Percentiles rank a stretch among this genome's conserved stretches.
phyloP scores from a whole-genome alignment of 495 filamentous ascomycete species.

The Penicillium canescens region DNA sequence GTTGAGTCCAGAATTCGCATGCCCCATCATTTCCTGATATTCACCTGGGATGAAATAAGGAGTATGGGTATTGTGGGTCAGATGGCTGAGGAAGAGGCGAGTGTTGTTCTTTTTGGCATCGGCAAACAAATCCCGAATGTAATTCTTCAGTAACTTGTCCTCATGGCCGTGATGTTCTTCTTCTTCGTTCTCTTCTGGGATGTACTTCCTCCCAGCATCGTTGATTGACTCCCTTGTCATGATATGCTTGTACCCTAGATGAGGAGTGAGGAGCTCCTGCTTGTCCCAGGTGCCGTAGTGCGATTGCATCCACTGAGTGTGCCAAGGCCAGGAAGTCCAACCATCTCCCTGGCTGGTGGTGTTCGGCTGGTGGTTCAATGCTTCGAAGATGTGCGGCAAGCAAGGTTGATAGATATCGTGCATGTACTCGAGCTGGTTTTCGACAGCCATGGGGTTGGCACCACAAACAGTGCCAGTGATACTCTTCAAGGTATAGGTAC shows the following conservation, averaged over 20 bases:
- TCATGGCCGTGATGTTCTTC: constrained; percentile 38
- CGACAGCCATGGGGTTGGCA: constrained; percentile 36
- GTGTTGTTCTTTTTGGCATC: constrained; percentile 34
- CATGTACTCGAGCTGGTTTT: constrained; percentile 33
- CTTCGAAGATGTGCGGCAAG: constrained; percentile 36
- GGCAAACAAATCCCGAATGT: constrained; percentile 36
- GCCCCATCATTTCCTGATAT: constrained; percentile 29
- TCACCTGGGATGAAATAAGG: constrained; percentile 43
- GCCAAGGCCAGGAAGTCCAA: constrained; percentile 33
- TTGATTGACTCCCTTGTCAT: constrained; percentile 28
- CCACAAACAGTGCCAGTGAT: constrained; percentile 47
- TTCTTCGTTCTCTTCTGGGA: constrained; percentile 26
- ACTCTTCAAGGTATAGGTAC: constrained; percentile 52
- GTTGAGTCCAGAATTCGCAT: constrained; percentile 23
- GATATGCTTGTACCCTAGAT: constrained; percentile 35
- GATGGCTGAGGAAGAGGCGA: constrained; percentile 43
- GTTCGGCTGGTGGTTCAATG: constrained; percentile 34
- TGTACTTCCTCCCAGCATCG: constrained; percentile 18
- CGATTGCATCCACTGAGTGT: constrained; percentile 40
- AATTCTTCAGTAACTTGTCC: constrained; percentile 35
- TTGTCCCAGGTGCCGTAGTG: constrained; percentile 38
- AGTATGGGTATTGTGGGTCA: constrained; percentile 43
- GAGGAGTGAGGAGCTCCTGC: constrained; percentile 26
- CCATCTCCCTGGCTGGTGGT: constrained; percentile 32
- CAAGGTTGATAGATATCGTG: constrained; percentile 46